A percentile compares a stretch with the other conserved stretches of the same genome.
These are phyloP conservation scores for Cenchrus fungigraminus DNA, from an alignment of 176 grass and related monocot genomes.

Conservation along the genomic window DNA sequence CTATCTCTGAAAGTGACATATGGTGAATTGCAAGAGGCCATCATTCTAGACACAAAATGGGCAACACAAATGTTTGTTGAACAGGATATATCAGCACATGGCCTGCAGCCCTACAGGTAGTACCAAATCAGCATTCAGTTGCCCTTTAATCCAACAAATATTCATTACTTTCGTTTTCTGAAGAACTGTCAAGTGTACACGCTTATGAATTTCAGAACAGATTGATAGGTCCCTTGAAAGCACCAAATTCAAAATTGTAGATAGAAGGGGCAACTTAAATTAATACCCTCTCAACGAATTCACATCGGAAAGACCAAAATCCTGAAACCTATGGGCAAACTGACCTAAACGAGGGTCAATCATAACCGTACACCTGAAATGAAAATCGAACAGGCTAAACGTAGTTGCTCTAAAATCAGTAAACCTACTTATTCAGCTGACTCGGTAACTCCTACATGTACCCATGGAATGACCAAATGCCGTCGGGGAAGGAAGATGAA, in stretches of 20 bases:
- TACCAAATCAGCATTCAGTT: slow-evolving; percentile 3
- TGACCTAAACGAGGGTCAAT: not conserved
- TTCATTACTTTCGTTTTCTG: not conserved
- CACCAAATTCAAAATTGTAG: not conserved
- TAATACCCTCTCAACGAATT: not conserved
- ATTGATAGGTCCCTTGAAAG: not conserved
- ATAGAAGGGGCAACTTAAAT: too few relatives aligned
- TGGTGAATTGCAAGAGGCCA: not conserved
- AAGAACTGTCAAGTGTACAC: not conserved
- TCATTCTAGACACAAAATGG: not conserved
- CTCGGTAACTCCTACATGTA: not conserved
- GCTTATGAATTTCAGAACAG: not conserved
- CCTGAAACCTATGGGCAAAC: not conserved
- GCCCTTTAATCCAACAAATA: not conserved
- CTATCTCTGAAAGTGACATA: slow-evolving; percentile 5
- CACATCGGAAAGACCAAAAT: not conserved
- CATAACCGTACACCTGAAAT: not conserved
- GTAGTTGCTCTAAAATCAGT: not conserved
- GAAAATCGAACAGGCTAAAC: not conserved
- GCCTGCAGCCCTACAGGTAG: not conserved
- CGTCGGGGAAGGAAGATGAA: not conserved
- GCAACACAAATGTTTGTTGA: not conserved
- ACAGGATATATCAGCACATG: not conserved
- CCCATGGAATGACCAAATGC: not conserved
- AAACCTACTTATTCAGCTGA: not conserved